Evolutionary conservation across 176 grass and related monocot species (phyloP), one percentile per base, ranked within the genome.

Genomic region (Oropetium thomaeum): DNA sequence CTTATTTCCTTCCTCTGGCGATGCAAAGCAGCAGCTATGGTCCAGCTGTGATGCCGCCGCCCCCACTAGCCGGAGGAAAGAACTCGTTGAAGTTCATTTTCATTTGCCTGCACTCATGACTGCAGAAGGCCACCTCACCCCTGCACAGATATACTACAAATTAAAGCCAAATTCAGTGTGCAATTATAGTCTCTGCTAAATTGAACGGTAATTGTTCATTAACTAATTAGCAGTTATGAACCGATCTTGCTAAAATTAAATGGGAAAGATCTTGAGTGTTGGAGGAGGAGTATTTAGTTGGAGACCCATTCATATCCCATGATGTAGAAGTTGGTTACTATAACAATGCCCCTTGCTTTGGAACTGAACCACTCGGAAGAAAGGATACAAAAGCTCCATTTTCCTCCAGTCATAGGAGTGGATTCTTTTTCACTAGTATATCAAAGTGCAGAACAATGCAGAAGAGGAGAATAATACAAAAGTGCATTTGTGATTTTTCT

Each of bases 91-190:
- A 54, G 77, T 89, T 96, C 78, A 96, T 96, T 63, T 96, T 89
- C 16, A 89, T 65, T 66, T 96, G 87, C 61, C 93, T 84, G 65
- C 93, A 96, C 61, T 96, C 93, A 9, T 80, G 57, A 55, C 93
- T 96, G 65, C 93, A 96, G 72, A 89, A 96, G 44, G 93, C 93
- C 76, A 92, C 88, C 67, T 96, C 93, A 14, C 93, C 93, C 78
- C 93, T 96, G 83, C 51, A 37, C n/a, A 80, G 79, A 78, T 16
- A 37, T 0, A n/a, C n/a, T n/a, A n/a, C n/a, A n/a, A n/a, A n/a
- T n/a, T n/a, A 73, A 78, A 48, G 54, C 5, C 70, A 17, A 35
- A 23, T 43, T 31, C 13, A 40, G n/a, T 20, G 38, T 43, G 41
- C 13, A 37, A 73, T 38, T 27, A n/a, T n/a, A 19, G 27, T 35